Evolutionary conservation across 2,329 filamentous ascomycete species (phyloP), one percentile per base, ranked within the genome.

Genomic region (Fusarium pilosicola): DNA sequence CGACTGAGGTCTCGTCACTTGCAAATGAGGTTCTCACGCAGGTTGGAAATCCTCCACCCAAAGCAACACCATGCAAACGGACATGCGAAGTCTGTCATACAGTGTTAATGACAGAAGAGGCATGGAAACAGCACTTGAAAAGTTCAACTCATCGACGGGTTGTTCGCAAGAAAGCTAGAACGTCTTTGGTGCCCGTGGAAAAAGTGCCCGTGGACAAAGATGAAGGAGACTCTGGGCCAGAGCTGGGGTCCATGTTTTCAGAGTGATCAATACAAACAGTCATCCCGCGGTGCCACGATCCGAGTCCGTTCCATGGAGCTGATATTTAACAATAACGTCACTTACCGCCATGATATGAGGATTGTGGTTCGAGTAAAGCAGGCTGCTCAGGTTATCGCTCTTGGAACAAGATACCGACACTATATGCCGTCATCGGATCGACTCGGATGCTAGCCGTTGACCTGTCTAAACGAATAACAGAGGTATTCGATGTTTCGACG

Each of bases 21-120:
- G 88, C 89, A 18, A 77, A 80, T 9, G 85, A 86, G 44, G 86
- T 91, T 4, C 80, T 98, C 8, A 90, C 89, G 1, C 78, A 83
- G 4, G 82, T 82, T 13, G 70, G 82, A 15, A 81, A 83, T 45
- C 80, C 82, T 26, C 85, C 89, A n/a, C 85, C 78, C 2, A 79
- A 90, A 65, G 84, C 92, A 17, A 85, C 84, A 7, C 86, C 88
- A 1, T 82, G 81, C 38, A 89, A 90, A 70, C 88, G 88, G 74
- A 88, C 87, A 24, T 99, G 96, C 78, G 90, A 94, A 6, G 74
- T 91, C 2, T 99, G 96, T 79, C 84, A 94, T 75, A 88, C 88
- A 65, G 89, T 90, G 28, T 82, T 87, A 9, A 79, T 91, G 60
- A 89, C 88, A 6, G 88, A 91, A 71, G 84, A 87, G 67, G 81